phyloP scores from a whole-genome alignment of 129 eudicot genomes.

The Centella asiatica region DNA sequence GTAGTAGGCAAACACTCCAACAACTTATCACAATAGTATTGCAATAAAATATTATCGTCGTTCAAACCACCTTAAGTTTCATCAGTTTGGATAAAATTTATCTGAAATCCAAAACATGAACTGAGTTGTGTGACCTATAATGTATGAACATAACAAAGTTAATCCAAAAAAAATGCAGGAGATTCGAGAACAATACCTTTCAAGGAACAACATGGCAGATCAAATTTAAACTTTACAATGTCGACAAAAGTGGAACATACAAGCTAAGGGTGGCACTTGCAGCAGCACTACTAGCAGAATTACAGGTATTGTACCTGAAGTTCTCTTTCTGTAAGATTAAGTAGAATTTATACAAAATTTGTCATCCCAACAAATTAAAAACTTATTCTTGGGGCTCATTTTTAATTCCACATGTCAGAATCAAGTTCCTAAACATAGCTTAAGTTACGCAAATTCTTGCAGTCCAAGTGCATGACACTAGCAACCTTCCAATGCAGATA shows the following conservation, averaged over 20 bases:
- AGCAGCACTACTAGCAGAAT: constrained; percentile 35
- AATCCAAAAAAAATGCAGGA: no score
- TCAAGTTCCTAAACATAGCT: neutral
- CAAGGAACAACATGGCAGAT: constrained; percentile 70
- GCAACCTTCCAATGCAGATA: constrained; percentile 23
- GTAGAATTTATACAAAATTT: neutral
- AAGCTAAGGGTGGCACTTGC: constrained; percentile 59
- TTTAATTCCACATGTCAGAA: neutral
- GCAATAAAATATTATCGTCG: no score
- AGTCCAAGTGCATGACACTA: neutral
- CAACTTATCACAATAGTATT: no score
- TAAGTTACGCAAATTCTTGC: neutral
- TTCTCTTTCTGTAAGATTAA: no score
- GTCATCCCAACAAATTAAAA: neutral
- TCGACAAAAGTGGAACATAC: constrained; percentile 30
- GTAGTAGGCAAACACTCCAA: no score
- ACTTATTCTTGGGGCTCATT: no score
- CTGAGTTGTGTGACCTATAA: no score
- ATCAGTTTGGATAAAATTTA: no score
- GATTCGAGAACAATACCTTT: constrained; percentile 25
- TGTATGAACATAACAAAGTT: no score
- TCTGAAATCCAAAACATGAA: no score
- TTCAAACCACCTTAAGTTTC: no score
- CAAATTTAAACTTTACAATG: constrained; percentile 40
- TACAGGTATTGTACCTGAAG: constrained; percentile 32